A percentile compares a stretch with the other conserved stretches of the same genome.
Conservation (phyloP, 805 yeast genomes). For the Candida ovalis region DNA sequence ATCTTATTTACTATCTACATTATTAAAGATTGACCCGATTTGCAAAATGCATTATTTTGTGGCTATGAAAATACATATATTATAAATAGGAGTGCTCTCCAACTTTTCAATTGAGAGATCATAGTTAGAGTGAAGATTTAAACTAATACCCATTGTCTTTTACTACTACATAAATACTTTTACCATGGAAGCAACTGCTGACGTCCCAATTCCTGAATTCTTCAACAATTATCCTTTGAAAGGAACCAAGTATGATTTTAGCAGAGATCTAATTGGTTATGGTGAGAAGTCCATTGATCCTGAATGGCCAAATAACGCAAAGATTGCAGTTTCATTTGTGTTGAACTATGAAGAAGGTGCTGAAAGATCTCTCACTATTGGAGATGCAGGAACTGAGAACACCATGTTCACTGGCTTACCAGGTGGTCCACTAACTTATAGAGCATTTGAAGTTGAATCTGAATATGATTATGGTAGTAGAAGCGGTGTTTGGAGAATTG, state of each 20-base stretch:
- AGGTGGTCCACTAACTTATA: slow-evolving; percentile 11
- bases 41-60: too few relatives aligned
- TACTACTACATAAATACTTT: neutral
- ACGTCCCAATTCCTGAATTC: slow-evolving; percentile 8
- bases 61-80: too few relatives aligned
- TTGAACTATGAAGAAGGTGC: slow-evolving; percentile 29
- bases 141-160: too few relatives aligned
- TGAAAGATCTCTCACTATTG: slow-evolving; percentile 16
- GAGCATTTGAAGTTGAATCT: slow-evolving; percentile 17
- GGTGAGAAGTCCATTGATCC: slow-evolving; percentile 24
- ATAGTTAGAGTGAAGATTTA: neutral
- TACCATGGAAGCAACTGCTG: slow-evolving; percentile 10
- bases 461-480: slow-evolving; percentile 17
- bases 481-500: slow-evolving; percentile 23
- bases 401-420: slow-evolving; percentile 14
- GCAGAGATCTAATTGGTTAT: slow-evolving; percentile 18
- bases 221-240: slow-evolving; percentile 11
- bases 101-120: neutral
- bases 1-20: too few relatives aligned
- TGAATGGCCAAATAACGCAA: slow-evolving; percentile 25
- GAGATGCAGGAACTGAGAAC: slow-evolving; percentile 13
- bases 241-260: slow-evolving; percentile 13
- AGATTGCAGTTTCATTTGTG: slow-evolving; percentile 25
- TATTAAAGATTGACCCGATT: too few relatives aligned
- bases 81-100: neutral